phyloP scores from a whole-genome alignment of 164 flowering plant species.

The Chloranthus sessilifolius region DNA sequence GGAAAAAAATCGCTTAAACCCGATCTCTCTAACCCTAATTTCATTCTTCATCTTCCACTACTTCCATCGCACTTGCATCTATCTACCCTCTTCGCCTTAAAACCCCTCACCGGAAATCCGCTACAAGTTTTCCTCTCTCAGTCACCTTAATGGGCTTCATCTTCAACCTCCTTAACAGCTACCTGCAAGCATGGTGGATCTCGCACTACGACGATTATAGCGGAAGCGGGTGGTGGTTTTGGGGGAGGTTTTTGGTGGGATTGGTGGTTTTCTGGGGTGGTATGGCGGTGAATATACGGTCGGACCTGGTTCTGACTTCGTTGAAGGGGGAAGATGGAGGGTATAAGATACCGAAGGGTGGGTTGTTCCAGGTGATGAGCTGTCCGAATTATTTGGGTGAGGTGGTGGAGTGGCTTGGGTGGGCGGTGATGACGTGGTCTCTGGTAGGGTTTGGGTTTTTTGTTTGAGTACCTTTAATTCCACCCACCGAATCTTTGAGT shows the following conservation, averaged over 20 bases:
- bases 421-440: slow-evolving; percentile 82
- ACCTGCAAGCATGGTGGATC: slow-evolving; percentile 65
- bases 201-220: slow-evolving; percentile 54
- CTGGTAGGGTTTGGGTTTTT: slow-evolving; percentile 77
- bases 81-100: slow-evolving; percentile 29
- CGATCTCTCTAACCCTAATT: slow-evolving; percentile 43
- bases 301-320: slow-evolving; percentile 57
- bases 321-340: slow-evolving; percentile 53
- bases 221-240: slow-evolving; percentile 34
- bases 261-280: slow-evolving; percentile 48
- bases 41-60: slow-evolving; percentile 74
- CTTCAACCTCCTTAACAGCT: slow-evolving; percentile 67
- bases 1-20: slow-evolving; percentile 48
- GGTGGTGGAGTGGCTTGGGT: slow-evolving; percentile 90
- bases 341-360: slow-evolving; percentile 75
- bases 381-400: slow-evolving; percentile 91
- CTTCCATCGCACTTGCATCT: slow-evolving; percentile 70
- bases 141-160: slow-evolving; percentile 60
- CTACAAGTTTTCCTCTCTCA: slow-evolving; percentile 44
- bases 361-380: slow-evolving; percentile 74
- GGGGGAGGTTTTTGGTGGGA: slow-evolving; percentile 53
- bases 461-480: too few relatives aligned
- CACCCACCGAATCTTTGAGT: too few relatives aligned
- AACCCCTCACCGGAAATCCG: too few relatives aligned
- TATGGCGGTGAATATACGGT: slow-evolving; percentile 53